A percentile compares a stretch with the other conserved stretches of the same genome.
phyloP scores from a whole-genome alignment of 495 filamentous ascomycete genomes.

The Lasiosphaeria hispida region DNA sequence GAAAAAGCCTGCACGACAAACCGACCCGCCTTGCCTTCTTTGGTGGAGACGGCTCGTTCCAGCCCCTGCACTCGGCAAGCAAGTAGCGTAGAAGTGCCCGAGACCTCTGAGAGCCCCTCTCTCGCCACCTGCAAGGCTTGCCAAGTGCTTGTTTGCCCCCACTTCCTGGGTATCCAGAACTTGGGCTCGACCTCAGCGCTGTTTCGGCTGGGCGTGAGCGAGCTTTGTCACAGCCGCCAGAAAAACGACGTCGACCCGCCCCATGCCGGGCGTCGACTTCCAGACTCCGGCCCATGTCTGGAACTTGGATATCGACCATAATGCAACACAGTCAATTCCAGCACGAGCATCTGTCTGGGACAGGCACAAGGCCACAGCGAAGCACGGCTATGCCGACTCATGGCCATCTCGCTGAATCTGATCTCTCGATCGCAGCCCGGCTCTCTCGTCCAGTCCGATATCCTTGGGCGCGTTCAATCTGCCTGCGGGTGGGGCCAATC shows the following conservation, averaged over 20 bases:
- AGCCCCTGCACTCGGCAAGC: constrained; percentile 15
- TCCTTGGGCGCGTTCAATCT: no score
- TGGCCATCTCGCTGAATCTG: no score
- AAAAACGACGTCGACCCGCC: constrained; percentile 3
- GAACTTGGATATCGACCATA: not conserved
- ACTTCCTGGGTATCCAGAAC: no score
- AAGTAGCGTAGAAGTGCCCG: not conserved
- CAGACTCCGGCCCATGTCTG: not conserved
- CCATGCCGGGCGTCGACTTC: not conserved
- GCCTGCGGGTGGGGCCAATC: not conserved
- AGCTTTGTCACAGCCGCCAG: constrained; percentile 8
- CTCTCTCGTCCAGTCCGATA: no score
- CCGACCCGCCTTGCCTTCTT: constrained; percentile 11
- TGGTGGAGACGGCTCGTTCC: constrained; percentile 20
- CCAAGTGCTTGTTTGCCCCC: no score
- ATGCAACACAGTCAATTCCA: no score
- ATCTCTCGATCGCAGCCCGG: no score
- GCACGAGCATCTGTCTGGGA: no score
- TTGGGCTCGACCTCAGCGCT: no score
- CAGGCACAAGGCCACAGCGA: no score
- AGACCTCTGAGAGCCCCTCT: not conserved
- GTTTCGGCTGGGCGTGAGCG: constrained; percentile 1
- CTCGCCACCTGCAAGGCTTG: no score
- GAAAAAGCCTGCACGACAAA: constrained; percentile 16
- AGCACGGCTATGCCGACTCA: no score